phyloP scores from a whole-genome alignment of 495 filamentous ascomycete species.

The Penicillium soppii region DNA sequence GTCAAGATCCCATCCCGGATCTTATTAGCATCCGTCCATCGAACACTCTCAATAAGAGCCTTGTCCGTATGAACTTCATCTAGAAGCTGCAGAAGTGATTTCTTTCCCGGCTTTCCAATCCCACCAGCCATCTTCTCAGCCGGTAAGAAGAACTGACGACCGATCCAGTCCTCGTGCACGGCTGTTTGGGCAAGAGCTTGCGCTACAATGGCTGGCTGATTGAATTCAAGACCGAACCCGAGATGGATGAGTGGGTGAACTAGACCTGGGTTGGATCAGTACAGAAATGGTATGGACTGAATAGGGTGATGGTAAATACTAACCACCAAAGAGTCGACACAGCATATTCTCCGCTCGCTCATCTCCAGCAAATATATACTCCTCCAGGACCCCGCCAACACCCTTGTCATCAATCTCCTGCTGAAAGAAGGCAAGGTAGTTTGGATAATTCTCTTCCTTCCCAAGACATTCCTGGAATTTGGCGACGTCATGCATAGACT shows the following conservation, averaged over 20 bases:
- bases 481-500: conserved; percentile 51
- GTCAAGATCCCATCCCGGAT: conserved; percentile 64
- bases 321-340: conserved; percentile 55
- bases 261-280: conserved; percentile 52
- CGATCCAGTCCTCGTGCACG: conserved; percentile 55
- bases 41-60: conserved; percentile 50
- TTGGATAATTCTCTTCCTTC: conserved; percentile 55
- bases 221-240: conserved; percentile 78
- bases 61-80: conserved; percentile 55
- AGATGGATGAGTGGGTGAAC: conserved; percentile 84
- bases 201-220: conserved; percentile 76
- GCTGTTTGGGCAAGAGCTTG: conserved; percentile 77
- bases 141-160: conserved; percentile 44
- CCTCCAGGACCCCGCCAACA: conserved; percentile 54
- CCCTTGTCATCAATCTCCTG: conserved; percentile 64
- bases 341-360: conserved; percentile 62
- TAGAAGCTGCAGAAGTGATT: conserved; percentile 56
- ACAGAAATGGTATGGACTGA: too few relatives aligned
- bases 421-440: conserved; percentile 74
- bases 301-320: conserved; percentile 16
- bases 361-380: conserved; percentile 65
- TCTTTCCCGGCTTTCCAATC: conserved; percentile 32
- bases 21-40: conserved; percentile 58
- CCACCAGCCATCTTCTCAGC: conserved; percentile 52
- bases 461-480: conserved; percentile 54